Conservation (phyloP, 495 filamentous ascomycete species). For the Parathielavia hyrcaniae region DNA sequence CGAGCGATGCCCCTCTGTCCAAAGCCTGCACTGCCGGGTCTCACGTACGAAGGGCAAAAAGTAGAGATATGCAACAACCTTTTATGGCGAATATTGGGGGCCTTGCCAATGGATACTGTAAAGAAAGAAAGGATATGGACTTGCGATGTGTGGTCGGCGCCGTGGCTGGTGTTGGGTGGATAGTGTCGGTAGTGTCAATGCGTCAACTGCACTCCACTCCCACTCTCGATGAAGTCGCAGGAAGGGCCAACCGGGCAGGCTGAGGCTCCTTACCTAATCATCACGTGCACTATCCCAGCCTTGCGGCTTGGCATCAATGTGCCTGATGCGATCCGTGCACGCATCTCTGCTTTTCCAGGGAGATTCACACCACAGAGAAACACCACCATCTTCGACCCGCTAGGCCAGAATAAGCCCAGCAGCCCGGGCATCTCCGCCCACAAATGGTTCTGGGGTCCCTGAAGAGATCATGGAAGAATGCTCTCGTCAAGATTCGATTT, state of each 20-base stretch:
- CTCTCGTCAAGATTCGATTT: too few relatives aligned
- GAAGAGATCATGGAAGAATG: too few relatives aligned
- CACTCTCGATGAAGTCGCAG: conserved; percentile 4
- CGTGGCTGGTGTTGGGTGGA: conserved; percentile 1
- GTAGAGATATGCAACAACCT: conserved; percentile 23
- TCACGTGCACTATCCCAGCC: background rate
- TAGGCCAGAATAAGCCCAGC: too few relatives aligned
- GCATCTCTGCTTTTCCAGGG: background rate
- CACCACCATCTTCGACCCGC: too few relatives aligned
- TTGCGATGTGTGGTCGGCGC: conserved; percentile 14
- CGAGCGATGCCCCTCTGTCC: background rate
- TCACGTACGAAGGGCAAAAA: conserved; percentile 23
- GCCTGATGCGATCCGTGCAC: background rate
- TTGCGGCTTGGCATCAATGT: background rate
- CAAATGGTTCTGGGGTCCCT: too few relatives aligned
- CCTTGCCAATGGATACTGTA: conserved; percentile 30
- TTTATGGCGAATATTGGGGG: conserved; percentile 26
- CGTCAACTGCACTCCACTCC: conserved; percentile 22
- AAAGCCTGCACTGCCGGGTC: background rate
- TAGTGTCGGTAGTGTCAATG: conserved; percentile 8
- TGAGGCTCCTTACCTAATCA: background rate
- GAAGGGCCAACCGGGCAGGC: background rate
- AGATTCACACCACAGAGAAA: too few relatives aligned
- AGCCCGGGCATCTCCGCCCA: too few relatives aligned
- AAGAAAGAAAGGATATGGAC: conserved; percentile 29